These are phyloP conservation scores for Glycine soja DNA, from an alignment of 306 rosid genomes.

Conservation along the genomic window DNA sequence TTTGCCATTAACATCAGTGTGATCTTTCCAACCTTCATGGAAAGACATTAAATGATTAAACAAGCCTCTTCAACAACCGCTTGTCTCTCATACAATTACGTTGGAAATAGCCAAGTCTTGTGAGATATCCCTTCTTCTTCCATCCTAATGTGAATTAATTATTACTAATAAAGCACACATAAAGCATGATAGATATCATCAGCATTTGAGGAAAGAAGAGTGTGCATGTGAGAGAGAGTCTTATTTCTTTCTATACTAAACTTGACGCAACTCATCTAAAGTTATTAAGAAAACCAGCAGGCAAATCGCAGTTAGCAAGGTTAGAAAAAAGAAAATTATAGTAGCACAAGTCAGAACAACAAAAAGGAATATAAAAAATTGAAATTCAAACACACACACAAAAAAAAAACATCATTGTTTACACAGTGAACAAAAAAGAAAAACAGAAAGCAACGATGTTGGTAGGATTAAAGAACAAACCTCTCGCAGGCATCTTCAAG, in stretches of 20 bases:
- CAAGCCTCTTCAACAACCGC: background rate
- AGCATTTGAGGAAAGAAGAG: background rate
- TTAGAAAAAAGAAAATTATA: background rate
- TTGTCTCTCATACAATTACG: background rate
- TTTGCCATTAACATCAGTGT: background rate
- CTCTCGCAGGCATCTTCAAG: conserved; percentile 96
- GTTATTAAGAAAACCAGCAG: background rate
- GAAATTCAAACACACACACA: background rate
- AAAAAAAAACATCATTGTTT: background rate
- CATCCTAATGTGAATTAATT: background rate
- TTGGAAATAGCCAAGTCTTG: background rate
- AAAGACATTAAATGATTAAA: background rate
- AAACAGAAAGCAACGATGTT: conserved; percentile 18
- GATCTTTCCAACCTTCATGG: conserved; percentile 23
- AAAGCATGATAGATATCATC: background rate
- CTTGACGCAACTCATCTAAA: background rate
- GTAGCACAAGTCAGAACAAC: background rate
- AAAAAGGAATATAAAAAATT: background rate
- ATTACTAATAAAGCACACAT: background rate
- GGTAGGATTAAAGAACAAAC: conserved; percentile 42
- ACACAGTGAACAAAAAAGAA: conserved; percentile 14
- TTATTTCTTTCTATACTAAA: conserved; percentile 9
- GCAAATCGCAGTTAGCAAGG: conserved; percentile 3
- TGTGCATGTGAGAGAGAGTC: background rate
- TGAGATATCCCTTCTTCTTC: background rate